Evolutionary conservation across 106 monocot genomes (phyloP), one percentile per base, ranked within the genome.

Genomic region (Gastrodia elata): DNA sequence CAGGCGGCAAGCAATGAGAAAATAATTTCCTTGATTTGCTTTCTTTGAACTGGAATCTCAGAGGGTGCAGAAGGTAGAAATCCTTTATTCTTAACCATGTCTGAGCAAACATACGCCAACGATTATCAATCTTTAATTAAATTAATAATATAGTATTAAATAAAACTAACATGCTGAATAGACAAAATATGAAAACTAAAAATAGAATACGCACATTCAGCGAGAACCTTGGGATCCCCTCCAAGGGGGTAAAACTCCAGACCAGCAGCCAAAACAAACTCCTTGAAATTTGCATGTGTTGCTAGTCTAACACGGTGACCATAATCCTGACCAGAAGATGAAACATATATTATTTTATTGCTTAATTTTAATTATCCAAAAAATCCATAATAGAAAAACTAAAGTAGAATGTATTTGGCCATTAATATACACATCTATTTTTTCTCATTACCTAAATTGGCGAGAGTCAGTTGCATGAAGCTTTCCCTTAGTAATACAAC

Each of bases 31-130:
- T 83, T 90, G 3, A 94, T 81, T 80, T 94, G 86, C 41, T 91
- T 94, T 72, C 94, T 77, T 77, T 94, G 94, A 70, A 82, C 65
- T 41, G 88, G 15, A 73, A 94, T 94, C 56, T 94, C 94, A 69
- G 94, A 94, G 38, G 94, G 90, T 40, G 84, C 24, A 38, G 94
- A 91, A 68, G 94, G 90, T 73, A 94, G 77, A 69, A 94, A 90
- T 16, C 94, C 94, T 83, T 94, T 94, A 74, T 94, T 94, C 79
- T 91, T 94, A 34, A 94, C 90, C 94, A 94, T 94, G 73, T 94
- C 94, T 94, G 84, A 24, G 42, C 55, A 82, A 42, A 58, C 20
- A 36, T 5, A 61, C 75, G 33, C 14, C 41, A 15, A 70, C n/a
- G 34, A 48, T 38, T 16, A 28, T 49, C 39, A 71, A 26, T 14